Base-by-base conservation (phyloP, 2,329 filamentous ascomycete genomes). In the Trichoderma asperellum region DNA sequence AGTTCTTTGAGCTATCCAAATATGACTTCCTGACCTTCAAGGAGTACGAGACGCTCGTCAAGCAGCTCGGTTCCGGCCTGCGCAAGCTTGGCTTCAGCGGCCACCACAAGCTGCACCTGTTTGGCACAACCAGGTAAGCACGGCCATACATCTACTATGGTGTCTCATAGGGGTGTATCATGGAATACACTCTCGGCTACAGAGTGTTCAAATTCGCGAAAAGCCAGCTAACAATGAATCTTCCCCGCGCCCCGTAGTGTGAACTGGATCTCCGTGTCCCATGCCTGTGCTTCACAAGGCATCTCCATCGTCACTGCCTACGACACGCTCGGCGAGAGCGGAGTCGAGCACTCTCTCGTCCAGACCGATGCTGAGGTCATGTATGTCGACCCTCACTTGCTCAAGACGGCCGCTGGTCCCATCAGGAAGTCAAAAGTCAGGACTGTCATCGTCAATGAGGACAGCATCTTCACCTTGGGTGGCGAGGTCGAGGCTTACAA, bases 241-340 rank as follows among this genome's bases (percentile, higher is more conserved):
- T 40, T 16, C 47, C 12, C 35, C 52, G 2, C 52, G 2, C 29
- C 53, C 21, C 63, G 5, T 68, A 93, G 92, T 79, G 86, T 89
- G 63, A 88, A 93, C 81, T 98, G 95, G 95, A 86, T 97, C 72
- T 88, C 90, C 67, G 88, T 92, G 75, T 92, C 94, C 58, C 93
- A 96, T 78, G 87, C 82, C 56, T 84, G 91, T 88, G 83, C 89
- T 24, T 94, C 94, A 18, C 95, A 98, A 81, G 94, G 92, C 56
- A 89, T 97, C 79, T 89, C 92, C 70, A 94, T 97, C 73, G 95
- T 97, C 62, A 98, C 95, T 57, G 94, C 94, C 62, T 97, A 97
- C 81, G 94, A 97, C 80, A 97, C 94, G 35, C 90, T 97, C 56
- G 94, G 94, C 66, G 88, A 93, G 75, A 89, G 90, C 71, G 94